phyloP scores from a whole-genome alignment of 2,329 filamentous ascomycete species.

The Claviceps maximensis region DNA sequence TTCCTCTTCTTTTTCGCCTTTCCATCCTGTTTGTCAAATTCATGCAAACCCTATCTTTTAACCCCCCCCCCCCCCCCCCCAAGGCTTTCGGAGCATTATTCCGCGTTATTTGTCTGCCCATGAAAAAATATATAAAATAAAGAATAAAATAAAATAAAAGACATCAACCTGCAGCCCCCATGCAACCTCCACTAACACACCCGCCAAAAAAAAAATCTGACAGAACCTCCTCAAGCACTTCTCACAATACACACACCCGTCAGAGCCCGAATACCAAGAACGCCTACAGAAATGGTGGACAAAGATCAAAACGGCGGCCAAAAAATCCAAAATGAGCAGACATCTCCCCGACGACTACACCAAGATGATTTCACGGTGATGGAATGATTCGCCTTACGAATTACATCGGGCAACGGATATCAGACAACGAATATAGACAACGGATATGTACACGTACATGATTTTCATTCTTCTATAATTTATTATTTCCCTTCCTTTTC shows the following conservation, averaged over 20 bases:
- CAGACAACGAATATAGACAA: not conserved
- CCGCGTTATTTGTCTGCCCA: no score
- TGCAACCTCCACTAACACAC: not conserved
- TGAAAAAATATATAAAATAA: not conserved
- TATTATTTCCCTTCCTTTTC: no score
- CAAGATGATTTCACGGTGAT: constrained; percentile 17
- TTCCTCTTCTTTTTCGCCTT: not conserved
- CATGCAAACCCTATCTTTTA: not conserved
- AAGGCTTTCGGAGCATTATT: no score
- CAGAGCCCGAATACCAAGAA: constrained; percentile 17
- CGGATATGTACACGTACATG: not conserved
- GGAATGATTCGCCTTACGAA: not conserved
- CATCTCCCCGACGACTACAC: constrained; percentile 21
- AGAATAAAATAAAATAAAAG: not conserved
- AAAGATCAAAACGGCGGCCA: constrained; percentile 20
- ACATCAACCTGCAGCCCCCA: not conserved
- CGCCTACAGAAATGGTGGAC: constrained; percentile 22
- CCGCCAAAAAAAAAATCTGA: not conserved
- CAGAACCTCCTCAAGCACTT: constrained; percentile 21
- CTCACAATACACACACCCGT: constrained; percentile 14
- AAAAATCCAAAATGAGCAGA: constrained; percentile 21
- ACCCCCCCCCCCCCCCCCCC: no score
- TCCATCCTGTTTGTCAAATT: no score
- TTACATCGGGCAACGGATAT: not conserved
- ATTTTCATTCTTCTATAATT: no score